phyloP scores from a whole-genome alignment of 2,329 filamentous ascomycete species.

The Xylariaceae sp. region DNA sequence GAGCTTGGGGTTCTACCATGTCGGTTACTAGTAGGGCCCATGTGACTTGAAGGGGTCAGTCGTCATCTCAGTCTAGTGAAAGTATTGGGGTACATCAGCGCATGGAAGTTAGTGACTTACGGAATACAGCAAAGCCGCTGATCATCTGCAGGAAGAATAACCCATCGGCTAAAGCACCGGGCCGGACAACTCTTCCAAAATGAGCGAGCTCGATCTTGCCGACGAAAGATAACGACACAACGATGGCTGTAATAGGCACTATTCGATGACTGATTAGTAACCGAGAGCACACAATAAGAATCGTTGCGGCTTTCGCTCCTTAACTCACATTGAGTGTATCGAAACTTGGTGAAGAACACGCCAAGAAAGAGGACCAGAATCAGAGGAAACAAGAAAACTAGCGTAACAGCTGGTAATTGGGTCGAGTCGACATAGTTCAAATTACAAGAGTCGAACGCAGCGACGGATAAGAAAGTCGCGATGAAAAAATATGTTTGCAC shows the following conservation, averaged over 20 bases:
- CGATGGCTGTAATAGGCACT: not conserved
- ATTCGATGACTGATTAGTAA: not conserved
- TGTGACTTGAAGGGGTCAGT: not conserved
- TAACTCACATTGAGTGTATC: not conserved
- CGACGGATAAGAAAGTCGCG: not conserved
- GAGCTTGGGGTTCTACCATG: not conserved
- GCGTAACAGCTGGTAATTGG: not conserved
- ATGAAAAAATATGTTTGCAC: not conserved
- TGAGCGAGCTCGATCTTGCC: not conserved
- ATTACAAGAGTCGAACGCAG: not conserved
- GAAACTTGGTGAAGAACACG: not conserved
- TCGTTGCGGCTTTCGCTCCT: not conserved
- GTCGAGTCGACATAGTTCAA: not conserved
- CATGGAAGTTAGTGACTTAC: not conserved
- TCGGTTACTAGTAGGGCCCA: not conserved
- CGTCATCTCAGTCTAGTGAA: too few relatives aligned
- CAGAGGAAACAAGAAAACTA: not conserved
- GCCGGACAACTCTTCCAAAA: not conserved
- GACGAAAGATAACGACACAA: not conserved
- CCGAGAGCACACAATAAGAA: not conserved
- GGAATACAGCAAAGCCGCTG: not conserved
- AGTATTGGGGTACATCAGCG: too few relatives aligned
- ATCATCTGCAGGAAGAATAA: not conserved
- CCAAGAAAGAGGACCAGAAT: not conserved
- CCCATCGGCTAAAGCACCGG: not conserved